A percentile compares a stretch with the other conserved stretches of the same genome.
Conservation (phyloP, 2,329 filamentous ascomycete species). For the Cladophialophora exuberans region DNA sequence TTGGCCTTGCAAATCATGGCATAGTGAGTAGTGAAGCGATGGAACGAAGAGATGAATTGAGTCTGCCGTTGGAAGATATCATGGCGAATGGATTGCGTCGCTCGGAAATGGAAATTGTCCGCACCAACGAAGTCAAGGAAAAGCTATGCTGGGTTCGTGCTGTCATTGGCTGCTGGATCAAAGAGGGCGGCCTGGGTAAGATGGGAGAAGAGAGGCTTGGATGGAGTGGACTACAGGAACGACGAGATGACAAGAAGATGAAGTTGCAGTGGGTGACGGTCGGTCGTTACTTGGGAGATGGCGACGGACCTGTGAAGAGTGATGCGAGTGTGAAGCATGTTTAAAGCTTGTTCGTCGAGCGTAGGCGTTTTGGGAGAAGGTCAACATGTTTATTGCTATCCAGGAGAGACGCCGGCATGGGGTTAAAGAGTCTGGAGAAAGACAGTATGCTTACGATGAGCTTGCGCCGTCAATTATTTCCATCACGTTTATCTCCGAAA, state of each 20-base stretch:
- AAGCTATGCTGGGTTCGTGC: constrained; percentile 50
- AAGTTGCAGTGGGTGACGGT: constrained; percentile 58
- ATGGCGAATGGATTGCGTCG: constrained; percentile 29
- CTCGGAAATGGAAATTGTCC: constrained; percentile 46
- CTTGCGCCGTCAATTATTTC: background rate
- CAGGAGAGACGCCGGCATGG: too few species aligned
- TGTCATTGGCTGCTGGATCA: constrained; percentile 41
- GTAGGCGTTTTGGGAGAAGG: background rate
- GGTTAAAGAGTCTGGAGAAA: background rate
- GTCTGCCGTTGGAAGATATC: constrained; percentile 35
- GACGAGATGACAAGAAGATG: constrained; percentile 48
- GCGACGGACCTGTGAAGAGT: constrained; percentile 12
- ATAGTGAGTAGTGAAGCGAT: constrained; percentile 46
- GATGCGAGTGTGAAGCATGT: too few species aligned
- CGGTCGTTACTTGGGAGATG: constrained; percentile 52
- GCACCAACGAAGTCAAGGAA: constrained; percentile 48
- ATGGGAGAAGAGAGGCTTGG: constrained; percentile 36
- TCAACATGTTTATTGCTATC: too few species aligned
- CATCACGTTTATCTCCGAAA: constrained; percentile 4
- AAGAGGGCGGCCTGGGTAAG: constrained; percentile 36
- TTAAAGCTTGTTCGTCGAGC: constrained; percentile 3
- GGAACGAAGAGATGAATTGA: constrained; percentile 35
- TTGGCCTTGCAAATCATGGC: constrained; percentile 45
- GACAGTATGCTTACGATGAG: background rate
- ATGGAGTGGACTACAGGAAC: constrained; percentile 42